Evolutionary conservation across 352 stramenopile genomes (phyloP).

Genomic region (Pythium chondricola): DNA sequence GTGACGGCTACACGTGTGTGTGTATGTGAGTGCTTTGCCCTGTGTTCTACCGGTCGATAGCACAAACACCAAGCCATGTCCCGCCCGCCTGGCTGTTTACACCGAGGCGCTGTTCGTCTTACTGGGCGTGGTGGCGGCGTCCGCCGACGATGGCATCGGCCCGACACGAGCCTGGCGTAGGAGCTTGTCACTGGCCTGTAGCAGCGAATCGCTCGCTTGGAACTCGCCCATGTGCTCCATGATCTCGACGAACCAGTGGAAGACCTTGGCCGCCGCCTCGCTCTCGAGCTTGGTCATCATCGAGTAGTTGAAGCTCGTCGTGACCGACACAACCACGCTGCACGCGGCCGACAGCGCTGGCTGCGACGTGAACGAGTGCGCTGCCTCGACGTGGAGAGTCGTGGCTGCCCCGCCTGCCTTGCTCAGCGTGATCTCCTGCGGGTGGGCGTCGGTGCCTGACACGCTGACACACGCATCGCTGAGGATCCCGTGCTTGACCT

Average conservation of each 20-base stretch:
- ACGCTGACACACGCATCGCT: conserved; percentile 37
- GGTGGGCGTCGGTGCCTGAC: conserved; percentile 26
- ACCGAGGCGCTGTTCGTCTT: too few relatives aligned
- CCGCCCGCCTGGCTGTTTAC: too few relatives aligned
- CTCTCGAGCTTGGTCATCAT: conserved; percentile 58
- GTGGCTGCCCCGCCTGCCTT: conserved; percentile 9
- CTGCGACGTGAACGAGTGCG: conserved; percentile 54
- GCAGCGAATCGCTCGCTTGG: conserved; percentile 31
- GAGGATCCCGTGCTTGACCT: conserved; percentile 34
- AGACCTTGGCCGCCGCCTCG: conserved; percentile 26
- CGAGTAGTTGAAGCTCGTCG: conserved; percentile 51
- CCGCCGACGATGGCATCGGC: not conserved
- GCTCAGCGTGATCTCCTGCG: conserved; percentile 2
- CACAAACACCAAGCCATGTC: too few relatives aligned
- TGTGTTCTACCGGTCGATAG: too few relatives aligned
- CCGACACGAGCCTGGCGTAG: not conserved
- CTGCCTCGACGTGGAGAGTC: conserved; percentile 28
- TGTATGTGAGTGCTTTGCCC: too few relatives aligned
- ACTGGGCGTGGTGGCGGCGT: too few relatives aligned
- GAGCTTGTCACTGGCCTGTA: conserved; percentile 31
- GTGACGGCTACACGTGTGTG: not conserved
- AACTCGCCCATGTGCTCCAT: conserved; percentile 41
- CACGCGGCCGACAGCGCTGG: conserved; percentile 43
- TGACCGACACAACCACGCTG: conserved; percentile 43
- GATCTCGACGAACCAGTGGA: conserved; percentile 45